These are phyloP conservation scores for Phytophthora quininea DNA, from an alignment of 352 stramenopile genomes.

Conservation along the genomic window DNA sequence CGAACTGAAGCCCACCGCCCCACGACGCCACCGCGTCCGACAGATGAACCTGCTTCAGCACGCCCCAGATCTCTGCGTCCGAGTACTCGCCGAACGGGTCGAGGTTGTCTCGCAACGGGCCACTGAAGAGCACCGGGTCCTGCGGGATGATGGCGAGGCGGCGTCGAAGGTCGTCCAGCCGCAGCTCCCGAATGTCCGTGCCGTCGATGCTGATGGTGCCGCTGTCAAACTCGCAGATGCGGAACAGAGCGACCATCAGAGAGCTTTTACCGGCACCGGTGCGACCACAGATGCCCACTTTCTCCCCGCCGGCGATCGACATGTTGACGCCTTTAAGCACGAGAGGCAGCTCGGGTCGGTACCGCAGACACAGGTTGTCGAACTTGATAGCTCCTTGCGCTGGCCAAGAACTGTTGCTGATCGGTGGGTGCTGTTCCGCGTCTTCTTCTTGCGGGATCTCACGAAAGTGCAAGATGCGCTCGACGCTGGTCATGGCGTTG, in stretches of 20 bases:
- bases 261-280: conserved; percentile 53
- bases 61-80: conserved; percentile 55
- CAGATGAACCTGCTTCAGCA: conserved; percentile 46
- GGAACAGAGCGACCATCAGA: conserved; percentile 48
- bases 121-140: conserved; percentile 74
- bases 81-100: conserved; percentile 83
- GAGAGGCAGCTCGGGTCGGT: conserved; percentile 43
- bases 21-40: conserved; percentile 16
- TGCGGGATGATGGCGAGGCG: conserved; percentile 41
- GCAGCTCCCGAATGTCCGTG: conserved; percentile 55
- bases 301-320: conserved; percentile 30
- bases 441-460: conserved; percentile 33
- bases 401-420: conserved; percentile 30
- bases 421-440: background rate
- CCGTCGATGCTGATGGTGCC: conserved; percentile 86
- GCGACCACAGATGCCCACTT: conserved; percentile 44
- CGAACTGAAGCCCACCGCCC: conserved; percentile 68
- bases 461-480: conserved; percentile 38
- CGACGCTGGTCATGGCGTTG: conserved; percentile 44
- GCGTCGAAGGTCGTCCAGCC: conserved; percentile 28
- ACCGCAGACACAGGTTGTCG: conserved; percentile 37
- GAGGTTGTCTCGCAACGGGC: conserved; percentile 87
- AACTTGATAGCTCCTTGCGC: conserved; percentile 35
- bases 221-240: conserved; percentile 36
- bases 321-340: conserved; percentile 43